These are phyloP conservation scores for Piper betle DNA, from an alignment of 164 flowering plant genomes.

Conservation along the genomic window DNA sequence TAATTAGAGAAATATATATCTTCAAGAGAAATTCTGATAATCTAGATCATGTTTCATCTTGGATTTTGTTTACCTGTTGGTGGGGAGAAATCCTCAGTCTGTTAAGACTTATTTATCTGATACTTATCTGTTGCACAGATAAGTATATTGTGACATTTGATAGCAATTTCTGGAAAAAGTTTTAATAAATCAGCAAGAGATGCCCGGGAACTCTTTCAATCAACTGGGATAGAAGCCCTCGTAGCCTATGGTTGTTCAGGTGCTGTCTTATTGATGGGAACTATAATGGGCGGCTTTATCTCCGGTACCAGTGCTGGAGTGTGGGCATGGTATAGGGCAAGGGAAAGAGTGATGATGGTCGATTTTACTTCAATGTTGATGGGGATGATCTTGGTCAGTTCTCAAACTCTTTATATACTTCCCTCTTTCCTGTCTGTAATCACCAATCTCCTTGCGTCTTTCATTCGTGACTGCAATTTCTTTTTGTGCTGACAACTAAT, in stretches of 20 bases:
- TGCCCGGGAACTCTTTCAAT: constrained; percentile 98
- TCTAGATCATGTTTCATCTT: too few relatives aligned
- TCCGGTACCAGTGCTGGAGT: constrained; percentile 75
- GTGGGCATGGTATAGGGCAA: constrained; percentile 58
- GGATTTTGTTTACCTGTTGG: too few relatives aligned
- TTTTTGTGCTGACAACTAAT: too few relatives aligned
- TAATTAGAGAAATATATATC: too few relatives aligned
- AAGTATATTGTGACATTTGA: constrained; percentile 14
- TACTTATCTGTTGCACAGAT: constrained; percentile 32
- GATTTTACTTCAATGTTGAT: constrained; percentile 83
- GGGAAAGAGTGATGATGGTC: constrained; percentile 65
- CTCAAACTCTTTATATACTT: too few relatives aligned
- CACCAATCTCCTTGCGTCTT: too few relatives aligned
- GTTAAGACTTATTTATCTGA: too few relatives aligned
- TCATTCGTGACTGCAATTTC: too few relatives aligned
- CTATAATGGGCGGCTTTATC: constrained; percentile 75
- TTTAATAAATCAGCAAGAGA: constrained; percentile 96
- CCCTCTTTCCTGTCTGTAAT: too few relatives aligned
- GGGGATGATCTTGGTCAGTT: constrained; percentile 91
- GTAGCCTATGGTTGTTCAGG: constrained; percentile 98
- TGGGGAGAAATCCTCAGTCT: too few relatives aligned
- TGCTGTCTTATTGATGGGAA: constrained; percentile 90
- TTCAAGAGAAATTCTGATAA: too few relatives aligned
- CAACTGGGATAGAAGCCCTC: constrained; percentile 98
- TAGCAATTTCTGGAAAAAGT: constrained; percentile 86